These are phyloP conservation scores for Gynandropsis gynandra DNA, from an alignment of 345 rosid genomes.

Conservation along the genomic window DNA sequence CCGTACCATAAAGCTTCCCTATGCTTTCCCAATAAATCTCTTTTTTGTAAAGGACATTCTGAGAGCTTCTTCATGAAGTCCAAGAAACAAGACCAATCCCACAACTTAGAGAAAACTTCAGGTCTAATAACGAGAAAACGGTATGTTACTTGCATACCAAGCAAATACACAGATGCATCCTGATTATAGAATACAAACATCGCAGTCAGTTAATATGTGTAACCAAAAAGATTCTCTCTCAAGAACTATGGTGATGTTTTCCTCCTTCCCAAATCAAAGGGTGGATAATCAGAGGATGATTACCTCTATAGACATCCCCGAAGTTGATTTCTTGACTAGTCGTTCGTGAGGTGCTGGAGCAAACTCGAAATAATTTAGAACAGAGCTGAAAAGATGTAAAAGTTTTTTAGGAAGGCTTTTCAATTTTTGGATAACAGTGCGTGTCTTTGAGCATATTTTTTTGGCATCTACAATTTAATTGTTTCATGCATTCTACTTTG, in stretches of 20 bases:
- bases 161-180: conserved; percentile 39
- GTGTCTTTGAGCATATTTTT: too few species aligned
- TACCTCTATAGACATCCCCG: conserved; percentile 44
- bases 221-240: background rate
- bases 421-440: background rate
- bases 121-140: conserved; percentile 54
- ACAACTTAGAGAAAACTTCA: conserved; percentile 53
- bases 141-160: conserved; percentile 50
- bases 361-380: conserved; percentile 55
- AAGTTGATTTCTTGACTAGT: conserved; percentile 31
- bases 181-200: conserved; percentile 22
- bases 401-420: conserved; percentile 1
- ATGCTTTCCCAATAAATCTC: conserved; percentile 26
- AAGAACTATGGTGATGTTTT: background rate
- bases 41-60: conserved; percentile 17
- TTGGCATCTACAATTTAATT: background rate
- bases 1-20: conserved; percentile 49
- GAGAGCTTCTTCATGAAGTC: conserved; percentile 39
- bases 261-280: background rate
- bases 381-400: conserved; percentile 44
- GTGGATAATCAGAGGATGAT: conserved; percentile 11
- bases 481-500: background rate
- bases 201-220: background rate
- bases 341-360: conserved; percentile 80
- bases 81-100: conserved; percentile 93